These are phyloP conservation scores for Cladophialophora chaetospira DNA, from an alignment of 2,329 filamentous ascomycete species.

Conservation along the genomic window DNA sequence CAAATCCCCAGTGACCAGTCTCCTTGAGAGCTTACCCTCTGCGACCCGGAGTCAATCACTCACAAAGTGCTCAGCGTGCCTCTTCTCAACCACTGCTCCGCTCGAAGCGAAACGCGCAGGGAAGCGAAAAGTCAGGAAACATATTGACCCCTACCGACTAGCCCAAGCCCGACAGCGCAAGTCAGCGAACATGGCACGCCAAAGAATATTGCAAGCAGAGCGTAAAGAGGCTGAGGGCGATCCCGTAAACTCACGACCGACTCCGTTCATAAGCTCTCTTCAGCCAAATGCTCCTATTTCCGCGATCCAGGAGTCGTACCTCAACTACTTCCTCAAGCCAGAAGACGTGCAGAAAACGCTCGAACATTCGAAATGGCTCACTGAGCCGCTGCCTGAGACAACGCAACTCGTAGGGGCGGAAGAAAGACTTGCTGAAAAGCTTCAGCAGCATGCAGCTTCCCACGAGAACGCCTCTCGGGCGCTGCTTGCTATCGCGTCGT, in stretches of 20 bases:
- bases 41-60: slow-evolving; percentile 25
- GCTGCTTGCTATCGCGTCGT: slow-evolving; percentile 73
- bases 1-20: slow-evolving; percentile 26
- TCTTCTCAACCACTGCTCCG: slow-evolving; percentile 52
- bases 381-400: slow-evolving; percentile 38
- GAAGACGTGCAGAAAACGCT: slow-evolving; percentile 68
- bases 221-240: slow-evolving; percentile 70
- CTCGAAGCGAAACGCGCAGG: slow-evolving; percentile 44
- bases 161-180: slow-evolving; percentile 82
- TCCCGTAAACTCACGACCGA: slow-evolving; percentile 75
- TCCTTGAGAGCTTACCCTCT: slow-evolving; percentile 31
- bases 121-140: slow-evolving; percentile 29
- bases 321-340: slow-evolving; percentile 76
- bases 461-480: slow-evolving; percentile 74
- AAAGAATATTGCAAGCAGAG: slow-evolving; percentile 66
- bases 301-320: slow-evolving; percentile 42
- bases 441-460: slow-evolving; percentile 44
- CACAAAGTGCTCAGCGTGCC: slow-evolving; percentile 32
- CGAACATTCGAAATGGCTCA: slow-evolving; percentile 67
- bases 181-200: slow-evolving; percentile 76
- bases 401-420: slow-evolving; percentile 39
- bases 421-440: slow-evolving; percentile 41
- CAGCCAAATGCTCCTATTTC: slow-evolving; percentile 37
- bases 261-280: slow-evolving; percentile 82
- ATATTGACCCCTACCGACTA: slow-evolving; percentile 73